Base-by-base conservation (phyloP, 2,329 filamentous ascomycete genomes). In the Paraphoma chrysanthemicola region DNA sequence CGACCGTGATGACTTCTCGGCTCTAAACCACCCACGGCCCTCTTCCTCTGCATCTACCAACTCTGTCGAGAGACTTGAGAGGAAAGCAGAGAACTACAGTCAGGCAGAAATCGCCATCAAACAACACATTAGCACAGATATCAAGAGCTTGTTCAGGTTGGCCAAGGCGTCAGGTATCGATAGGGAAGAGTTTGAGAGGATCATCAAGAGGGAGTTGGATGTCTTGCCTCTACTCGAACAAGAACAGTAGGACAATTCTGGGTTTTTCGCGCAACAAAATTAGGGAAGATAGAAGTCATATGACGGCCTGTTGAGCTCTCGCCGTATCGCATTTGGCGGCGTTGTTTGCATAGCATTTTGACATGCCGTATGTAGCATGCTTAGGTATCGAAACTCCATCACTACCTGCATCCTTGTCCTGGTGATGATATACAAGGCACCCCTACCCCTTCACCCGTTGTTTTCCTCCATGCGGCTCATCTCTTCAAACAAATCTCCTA, bases 41-140 rank as follows among this genome's bases (percentile, higher is more conserved):
- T 70, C 72, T 62, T 77, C 73, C 7, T 72, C 74, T 2, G 69
- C 82, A 80, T 79, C 83, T 6, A 66, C 69, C 2, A 68, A 63
- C 79, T 70, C 86, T 6, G 83, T 92, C 2, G 88, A 89, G 57
- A 80, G 75, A 41, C 71, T 88, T 42, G 86, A 89, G 66, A 74
- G 81, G 29, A 76, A 81, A 52, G 84, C 84, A 1, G 80, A 81
- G 57, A 86, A 82, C 60, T 83, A 84, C 64, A 86, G 87, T 56
- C 85, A 88, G 66, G 86, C 82, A 53, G 90, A 93, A 76, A 85
- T 90, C 53, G 90, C 88, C 12, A 86, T 95, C 52, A 90, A 90
- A 75, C 89, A 93, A 76, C 91, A 94, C 76, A 87, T 95, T 44
- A 88, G 88, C 36, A 88, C 89, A 8, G 90, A 88, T 69, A 85